Base-by-base conservation (phyloP, 768 basidiomycete species). In the Podaxis rugospora region DNA sequence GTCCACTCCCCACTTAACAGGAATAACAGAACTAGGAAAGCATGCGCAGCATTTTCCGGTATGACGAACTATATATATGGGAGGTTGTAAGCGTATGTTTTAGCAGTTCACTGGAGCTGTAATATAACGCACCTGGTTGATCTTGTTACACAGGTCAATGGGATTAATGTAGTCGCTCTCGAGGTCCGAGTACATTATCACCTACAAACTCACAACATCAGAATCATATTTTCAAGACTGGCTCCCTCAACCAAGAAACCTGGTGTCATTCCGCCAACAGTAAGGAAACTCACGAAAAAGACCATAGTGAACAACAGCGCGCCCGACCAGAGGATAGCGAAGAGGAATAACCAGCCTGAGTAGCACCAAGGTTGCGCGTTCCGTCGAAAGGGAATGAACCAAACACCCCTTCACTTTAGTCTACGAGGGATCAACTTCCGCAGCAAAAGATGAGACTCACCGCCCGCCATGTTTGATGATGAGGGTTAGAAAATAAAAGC, bases 121-220 rank as follows among this genome's bases (percentile, higher is more conserved):
- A 32, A 9, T 18, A 11, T 50, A 25, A 75, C 80, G 47, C 63
- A 95, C 96, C 76, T 93, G 91, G 74, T 98, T 98, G 68, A 98
- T 88, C 79, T 97, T 98, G 80, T 98, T 98, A 77, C 96, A 98
- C 44, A 98, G 88, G 76, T 98, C 96, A 83, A 98, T 98, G 59
- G 96, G 96, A 75, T 98, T 98, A 80, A 98, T 95, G 78, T 98
- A 98, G 82, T 97, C 95, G 81, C 93, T 96, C 75, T 97, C 95
- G 70, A 98, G 80, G 79, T 98, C 96, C 27, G 94, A 97, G 81
- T 97, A 98, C 96, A 98, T 98, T 81, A 98, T 98, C 70, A 98
- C 95, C 95, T 98, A 51, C 10, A 55, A 57, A 27, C 6, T 13
- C n/a, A 23, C 47, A 9, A 9, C 7, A 3, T 49, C 21, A 49